Evolutionary conservation across 2,329 filamentous ascomycete genomes (phyloP).

Genomic region (Sarocladium kiliense): DNA sequence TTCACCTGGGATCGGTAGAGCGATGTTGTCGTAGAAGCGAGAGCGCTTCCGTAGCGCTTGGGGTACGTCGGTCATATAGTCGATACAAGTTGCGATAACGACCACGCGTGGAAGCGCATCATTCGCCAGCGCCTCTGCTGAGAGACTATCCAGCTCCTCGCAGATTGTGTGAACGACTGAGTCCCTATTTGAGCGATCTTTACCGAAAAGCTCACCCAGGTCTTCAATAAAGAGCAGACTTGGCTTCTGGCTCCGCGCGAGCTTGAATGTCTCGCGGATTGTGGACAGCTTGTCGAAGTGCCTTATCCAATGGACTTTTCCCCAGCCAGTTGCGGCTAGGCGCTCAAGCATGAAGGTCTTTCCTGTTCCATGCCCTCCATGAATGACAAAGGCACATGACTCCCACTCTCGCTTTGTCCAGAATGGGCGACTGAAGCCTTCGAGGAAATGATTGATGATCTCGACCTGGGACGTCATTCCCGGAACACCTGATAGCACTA

Average conservation of each 20-base stretch:
- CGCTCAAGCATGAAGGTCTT: constrained; percentile 71
- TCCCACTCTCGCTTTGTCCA: constrained; percentile 24
- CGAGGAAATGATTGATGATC: constrained; percentile 62
- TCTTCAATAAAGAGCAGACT: constrained; percentile 77
- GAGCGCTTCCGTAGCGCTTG: constrained; percentile 58
- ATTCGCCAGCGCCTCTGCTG: constrained; percentile 29
- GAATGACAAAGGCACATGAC: constrained; percentile 62
- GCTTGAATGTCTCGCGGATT: constrained; percentile 64
- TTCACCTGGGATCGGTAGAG: constrained; percentile 72
- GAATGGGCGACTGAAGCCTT: constrained; percentile 42
- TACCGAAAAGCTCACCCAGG: constrained; percentile 64
- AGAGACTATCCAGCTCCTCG: constrained; percentile 52
- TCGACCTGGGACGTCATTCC: constrained; percentile 62
- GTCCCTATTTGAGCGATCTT: constrained; percentile 46
- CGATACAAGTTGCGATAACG: constrained; percentile 67
- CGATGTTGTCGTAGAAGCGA: constrained; percentile 63
- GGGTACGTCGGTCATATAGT: constrained; percentile 69
- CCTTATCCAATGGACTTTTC: constrained; percentile 58
- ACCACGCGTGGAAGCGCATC: constrained; percentile 52
- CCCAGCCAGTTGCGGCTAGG: constrained; percentile 65
- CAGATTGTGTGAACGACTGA: constrained; percentile 46
- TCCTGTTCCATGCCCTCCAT: constrained; percentile 79
- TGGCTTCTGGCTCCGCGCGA: constrained; percentile 63
- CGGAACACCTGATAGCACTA: constrained; percentile 54
- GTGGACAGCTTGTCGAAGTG: constrained; percentile 50